Evolutionary conservation across 306 rosid species (phyloP).

Genomic region (Trifolium pratense): DNA sequence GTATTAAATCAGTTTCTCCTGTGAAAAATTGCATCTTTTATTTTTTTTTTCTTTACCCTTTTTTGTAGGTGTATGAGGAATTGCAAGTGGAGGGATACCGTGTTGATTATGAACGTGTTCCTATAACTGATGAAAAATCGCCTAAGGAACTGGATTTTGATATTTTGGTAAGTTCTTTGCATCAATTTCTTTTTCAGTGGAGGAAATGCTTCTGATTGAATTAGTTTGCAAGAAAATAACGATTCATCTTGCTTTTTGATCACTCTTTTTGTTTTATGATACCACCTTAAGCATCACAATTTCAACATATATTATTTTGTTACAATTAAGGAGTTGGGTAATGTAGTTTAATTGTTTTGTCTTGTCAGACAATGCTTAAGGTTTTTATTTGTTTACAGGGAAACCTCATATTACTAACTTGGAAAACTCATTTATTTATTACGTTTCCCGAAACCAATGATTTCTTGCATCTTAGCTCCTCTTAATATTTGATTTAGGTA

Average conservation of each 20-base stretch:
- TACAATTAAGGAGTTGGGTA: conserved; percentile 35
- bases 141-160: conserved; percentile 90
- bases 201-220: conserved; percentile 8
- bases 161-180: conserved; percentile 68
- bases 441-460: conserved; percentile 12
- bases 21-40: conserved; percentile 33
- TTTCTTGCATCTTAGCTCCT: conserved; percentile 40
- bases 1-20: conserved; percentile 33
- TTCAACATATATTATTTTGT: conserved; percentile 11
- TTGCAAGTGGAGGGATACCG: conserved; percentile 77
- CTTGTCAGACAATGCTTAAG: conserved; percentile 16
- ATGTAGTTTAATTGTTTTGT: conserved; percentile 2
- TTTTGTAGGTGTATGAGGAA: conserved; percentile 78
- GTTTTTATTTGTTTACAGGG: conserved; percentile 12
- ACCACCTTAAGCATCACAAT: conserved; percentile 11
- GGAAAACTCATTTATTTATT: not conserved
- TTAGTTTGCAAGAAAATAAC: conserved; percentile 33
- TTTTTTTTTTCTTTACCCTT: conserved; percentile 34
- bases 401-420: conserved; percentile 18
- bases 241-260: conserved; percentile 9
- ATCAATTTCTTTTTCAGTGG: not conserved
- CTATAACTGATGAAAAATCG: conserved; percentile 91
- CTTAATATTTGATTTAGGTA: conserved; percentile 63
- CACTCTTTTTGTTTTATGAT: not conserved
- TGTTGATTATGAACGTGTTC: conserved; percentile 94